Evolutionary conservation across 805 yeast species (phyloP).

Genomic region (Babjeviella inositovora): DNA sequence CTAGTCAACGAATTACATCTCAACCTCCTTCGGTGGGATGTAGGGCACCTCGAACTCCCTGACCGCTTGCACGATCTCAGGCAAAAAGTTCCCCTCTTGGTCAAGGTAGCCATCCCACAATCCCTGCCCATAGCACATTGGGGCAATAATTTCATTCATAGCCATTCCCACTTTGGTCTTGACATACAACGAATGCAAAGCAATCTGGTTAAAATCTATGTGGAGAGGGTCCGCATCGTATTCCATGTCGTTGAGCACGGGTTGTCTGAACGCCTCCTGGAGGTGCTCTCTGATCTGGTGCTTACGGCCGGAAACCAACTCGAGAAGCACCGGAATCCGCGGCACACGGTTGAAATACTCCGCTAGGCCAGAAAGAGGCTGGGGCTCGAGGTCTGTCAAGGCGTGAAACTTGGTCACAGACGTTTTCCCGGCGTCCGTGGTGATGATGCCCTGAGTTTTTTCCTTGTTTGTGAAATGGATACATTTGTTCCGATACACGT

Average conservation of each 20-base stretch:
- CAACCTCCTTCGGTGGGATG: constrained; percentile 2
- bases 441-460: constrained; percentile 1
- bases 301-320: constrained; percentile 18
- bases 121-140: constrained; percentile 6
- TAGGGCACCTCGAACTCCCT: constrained; percentile 6
- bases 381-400: too few species aligned
- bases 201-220: constrained; percentile 9
- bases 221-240: constrained; percentile 6
- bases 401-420: constrained; percentile 4
- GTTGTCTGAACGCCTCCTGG: constrained; percentile 5
- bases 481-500: neutral
- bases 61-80: constrained; percentile 6
- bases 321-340: constrained; percentile 3
- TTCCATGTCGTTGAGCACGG: constrained; percentile 12
- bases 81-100: constrained; percentile 8
- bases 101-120: constrained; percentile 11
- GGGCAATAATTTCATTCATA: constrained; percentile 8
- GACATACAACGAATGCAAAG: constrained; percentile 18
- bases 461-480: neutral
- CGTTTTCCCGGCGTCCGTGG: constrained; percentile 3
- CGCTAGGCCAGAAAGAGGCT: too few species aligned
- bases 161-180: constrained; percentile 13
- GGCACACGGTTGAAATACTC: constrained; percentile 1
- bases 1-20: constrained; percentile 5
- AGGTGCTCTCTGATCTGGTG: constrained; percentile 20